Evolutionary conservation across 495 filamentous ascomycete genomes (phyloP), one percentile per base, ranked within the genome.

Genomic region (Neurospora sp.): DNA sequence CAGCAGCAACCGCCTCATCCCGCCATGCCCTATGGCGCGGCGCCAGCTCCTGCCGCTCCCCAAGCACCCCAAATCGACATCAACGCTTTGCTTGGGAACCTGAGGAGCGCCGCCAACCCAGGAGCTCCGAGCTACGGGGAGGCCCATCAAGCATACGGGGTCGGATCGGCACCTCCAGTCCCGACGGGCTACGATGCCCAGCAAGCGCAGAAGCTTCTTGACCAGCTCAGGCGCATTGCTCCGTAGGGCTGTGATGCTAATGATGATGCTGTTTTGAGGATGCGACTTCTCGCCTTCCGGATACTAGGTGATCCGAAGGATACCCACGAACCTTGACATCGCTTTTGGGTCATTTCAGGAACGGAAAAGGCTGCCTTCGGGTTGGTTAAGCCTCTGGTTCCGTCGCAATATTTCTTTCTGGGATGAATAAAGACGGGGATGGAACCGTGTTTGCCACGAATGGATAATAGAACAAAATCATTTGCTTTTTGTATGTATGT

Each of bases 1-100:
- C 85, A 87, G 11, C 89, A 92, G 11, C 89, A 92, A 76, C 85
- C 93, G 54, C 54, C 23, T 66, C 54, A 35, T 66, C 54, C 54
- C 75, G 81, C 92, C 27, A 78, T 92, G 16, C 86, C 81, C 71
- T 84, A 79, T 14, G 79, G 81, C 70, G 73, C 69, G 54, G 75
- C 76, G 10, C 62, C 73, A 9, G 78, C 54, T 35, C 27, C 82
- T 9, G 71, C 82, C 40, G 77, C 80, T 5, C 75, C 83, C 12
- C 81, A 81, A 39, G 71, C 69, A 23, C 38, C 72, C 10, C 71
- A 78, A 70, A 74, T 80, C 10, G 81, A 83, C 38, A 72, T 82
- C 12, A 76, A 81, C 46, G 71, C 76, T 5, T 48, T 81, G n/a
- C 76, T 81, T 2, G 75, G 71, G 11, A 82, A 71, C 20, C 71